Evolutionary conservation across 169 alveolate species (phyloP), one percentile per base, ranked within the genome.

Genomic region (Plasmodium chabaudi): DNA sequence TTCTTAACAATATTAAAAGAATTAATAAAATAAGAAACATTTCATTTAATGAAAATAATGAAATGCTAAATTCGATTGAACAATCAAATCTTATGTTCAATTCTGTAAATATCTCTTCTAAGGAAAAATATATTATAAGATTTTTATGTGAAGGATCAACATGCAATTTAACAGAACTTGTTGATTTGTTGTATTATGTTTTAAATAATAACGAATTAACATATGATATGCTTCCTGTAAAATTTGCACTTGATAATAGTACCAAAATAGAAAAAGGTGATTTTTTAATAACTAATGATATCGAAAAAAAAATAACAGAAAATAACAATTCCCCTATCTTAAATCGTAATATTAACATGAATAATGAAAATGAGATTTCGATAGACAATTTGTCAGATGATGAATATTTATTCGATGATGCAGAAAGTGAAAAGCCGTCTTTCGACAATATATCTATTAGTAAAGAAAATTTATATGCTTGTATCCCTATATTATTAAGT

Each of bases 401-500:
- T 19, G 89, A 64, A 23, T 17, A 49, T 60, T 59, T 19, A 44
- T 77, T 77, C 7, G 89, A 77, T 44, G 89, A 67, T 44, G 70
- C 61, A 9, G 89, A 79, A 10, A 65, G 39, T 15, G 61, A 56
- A 55, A 55, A 27, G 13, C 42, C 5, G 0, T 27, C 53, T 12
- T 25, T 7, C 17, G 39, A 64, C 15, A 79, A 51, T 19, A 67
- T 79, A 21, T 44, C 65, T 9, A 79, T 79, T 46, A 79, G 82
- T 10, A 79, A 69, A 57, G 82, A 79, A 44, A 79, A 79, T 23
- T 61, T 79, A 12, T 68, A 25, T 57, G 17, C 89, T 1, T 23
- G 89, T 69, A 79, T 79, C 2, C 89, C 89, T 25, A 79, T 79
- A 51, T 64, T 79, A 65, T 19, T 79, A 57, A 79, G 89, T 57